phyloP scores from a whole-genome alignment of 805 yeast species.

The Kregervanrija delftensis region DNA sequence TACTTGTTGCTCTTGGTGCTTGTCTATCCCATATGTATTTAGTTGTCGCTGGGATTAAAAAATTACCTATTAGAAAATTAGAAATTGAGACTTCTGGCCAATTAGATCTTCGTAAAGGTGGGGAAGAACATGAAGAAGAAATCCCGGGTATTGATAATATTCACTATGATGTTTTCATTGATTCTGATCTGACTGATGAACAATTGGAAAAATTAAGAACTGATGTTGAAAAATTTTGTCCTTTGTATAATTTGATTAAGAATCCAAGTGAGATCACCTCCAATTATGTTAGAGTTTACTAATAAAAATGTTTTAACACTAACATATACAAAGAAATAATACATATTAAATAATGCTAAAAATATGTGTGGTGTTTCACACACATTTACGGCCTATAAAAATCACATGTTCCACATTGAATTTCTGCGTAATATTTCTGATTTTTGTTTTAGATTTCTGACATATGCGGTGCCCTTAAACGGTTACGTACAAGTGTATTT shows the following conservation, averaged over 20 bases:
- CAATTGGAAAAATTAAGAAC: background rate
- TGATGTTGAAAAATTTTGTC: slow-evolving; percentile 7
- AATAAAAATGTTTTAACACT: no score
- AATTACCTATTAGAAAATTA: slow-evolving; percentile 1
- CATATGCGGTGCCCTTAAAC: no score
- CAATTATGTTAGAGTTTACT: no score
- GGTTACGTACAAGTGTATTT: no score
- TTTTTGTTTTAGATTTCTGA: no score
- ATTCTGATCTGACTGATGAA: background rate
- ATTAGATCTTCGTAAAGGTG: slow-evolving; percentile 4
- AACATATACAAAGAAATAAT: no score
- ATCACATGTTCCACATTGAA: no score
- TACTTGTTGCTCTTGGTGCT: slow-evolving; percentile 4
- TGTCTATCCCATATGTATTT: slow-evolving; percentile 6
- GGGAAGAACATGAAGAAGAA: background rate
- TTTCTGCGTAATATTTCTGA: no score
- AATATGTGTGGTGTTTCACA: no score
- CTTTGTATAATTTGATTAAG: slow-evolving; percentile 4
- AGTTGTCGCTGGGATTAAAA: slow-evolving; percentile 6
- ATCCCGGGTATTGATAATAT: slow-evolving; percentile 5
- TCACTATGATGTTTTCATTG: slow-evolving; percentile 1
- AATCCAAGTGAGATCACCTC: slow-evolving; percentile 1
- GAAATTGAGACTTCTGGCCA: slow-evolving; percentile 6
- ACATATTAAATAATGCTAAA: no score
- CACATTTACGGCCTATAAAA: no score